Base-by-base conservation (phyloP, 2,329 filamentous ascomycete species). In the Calonectria pseudoturangicola region DNA sequence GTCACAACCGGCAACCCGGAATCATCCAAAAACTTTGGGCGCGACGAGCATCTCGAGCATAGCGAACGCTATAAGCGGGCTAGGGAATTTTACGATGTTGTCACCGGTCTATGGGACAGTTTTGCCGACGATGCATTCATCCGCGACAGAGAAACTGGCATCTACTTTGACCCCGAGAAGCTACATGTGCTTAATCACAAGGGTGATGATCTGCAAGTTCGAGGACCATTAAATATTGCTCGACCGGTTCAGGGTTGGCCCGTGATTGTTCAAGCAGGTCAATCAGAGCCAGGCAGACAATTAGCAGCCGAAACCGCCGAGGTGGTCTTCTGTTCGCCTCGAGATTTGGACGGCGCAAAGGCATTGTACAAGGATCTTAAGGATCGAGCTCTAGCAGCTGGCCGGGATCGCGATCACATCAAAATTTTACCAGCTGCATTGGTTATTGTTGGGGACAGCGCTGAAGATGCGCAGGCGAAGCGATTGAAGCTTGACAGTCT, bases 111-210 rank as follows among this genome's bases (percentile, higher is more conserved):
- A 0, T 89, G 88, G 88, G 88, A 89, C 70, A 87, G 85, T 74
- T 89, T 90, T 74, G 88, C 88, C 0, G 89, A 90, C 60, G 89
- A 90, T 75, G 89, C 89, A 0, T 89, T 91, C 66, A 76, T 87
- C 4, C 85, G 88, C 2, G 84, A 90, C 74, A 80, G 81, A 3
- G 85, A 87, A 73, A 86, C 79, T 5, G 89, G 89, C 0, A 80
- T 86, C 15, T 90, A 81, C 74, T 84, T 90, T 43, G 85, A 91
- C 63, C 88, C 88, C 0, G 85, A 85, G 4, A 89, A 86, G 75
- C 82, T 91, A 72, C 89, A 91, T 74, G 84, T 86, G 0, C 79
- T 90, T 21, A 84, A 90, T 74, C 89, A 91, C 78, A 82, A 83
- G 39, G 89, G 88, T 0, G 84, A 87, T 0, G 21, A 45, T 2